Conservation (phyloP, 208 protist genomes). For the Spongospora subterranea region DNA sequence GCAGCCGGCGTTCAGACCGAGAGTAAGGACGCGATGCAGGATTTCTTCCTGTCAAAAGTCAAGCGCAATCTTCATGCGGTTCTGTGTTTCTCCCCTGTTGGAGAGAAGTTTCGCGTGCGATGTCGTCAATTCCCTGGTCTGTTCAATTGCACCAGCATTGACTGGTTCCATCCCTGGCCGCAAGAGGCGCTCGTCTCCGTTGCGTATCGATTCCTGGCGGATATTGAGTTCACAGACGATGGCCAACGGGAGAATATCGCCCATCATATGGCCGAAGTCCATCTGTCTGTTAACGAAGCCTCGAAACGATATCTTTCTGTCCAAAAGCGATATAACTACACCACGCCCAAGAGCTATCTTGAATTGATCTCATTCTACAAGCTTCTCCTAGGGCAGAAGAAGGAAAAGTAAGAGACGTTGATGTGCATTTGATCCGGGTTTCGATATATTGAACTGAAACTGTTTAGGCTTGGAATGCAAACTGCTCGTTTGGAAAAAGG, state of each 20-base stretch:
- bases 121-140: slow-evolving; percentile 97
- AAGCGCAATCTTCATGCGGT: slow-evolving; percentile 93
- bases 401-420: slow-evolving; percentile 71
- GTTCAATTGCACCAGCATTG: slow-evolving; percentile 94
- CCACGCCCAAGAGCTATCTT: slow-evolving; percentile 98
- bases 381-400: slow-evolving; percentile 87
- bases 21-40: slow-evolving; percentile 83
- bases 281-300: slow-evolving; percentile 87
- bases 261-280: slow-evolving; percentile 69
- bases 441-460: not conserved
- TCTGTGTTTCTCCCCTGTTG: slow-evolving; percentile 96
- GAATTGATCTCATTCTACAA: slow-evolving; percentile 98
- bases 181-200: slow-evolving; percentile 95
- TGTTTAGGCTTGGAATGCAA: slow-evolving; percentile 78
- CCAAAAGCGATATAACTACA: slow-evolving; percentile 95
- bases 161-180: slow-evolving; percentile 98
- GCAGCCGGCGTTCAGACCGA: slow-evolving; percentile 74
- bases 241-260: slow-evolving; percentile 62
- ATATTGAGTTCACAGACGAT: slow-evolving; percentile 68
- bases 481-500: slow-evolving; percentile 82
- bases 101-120: slow-evolving; percentile 93
- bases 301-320: slow-evolving; percentile 88
- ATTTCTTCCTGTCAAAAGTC: slow-evolving; percentile 93
- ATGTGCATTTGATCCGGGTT: not conserved
- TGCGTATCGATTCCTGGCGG: slow-evolving; percentile 78